phyloP scores from a whole-genome alignment of 495 filamentous ascomycete genomes.

The Schizothecium vesticola region DNA sequence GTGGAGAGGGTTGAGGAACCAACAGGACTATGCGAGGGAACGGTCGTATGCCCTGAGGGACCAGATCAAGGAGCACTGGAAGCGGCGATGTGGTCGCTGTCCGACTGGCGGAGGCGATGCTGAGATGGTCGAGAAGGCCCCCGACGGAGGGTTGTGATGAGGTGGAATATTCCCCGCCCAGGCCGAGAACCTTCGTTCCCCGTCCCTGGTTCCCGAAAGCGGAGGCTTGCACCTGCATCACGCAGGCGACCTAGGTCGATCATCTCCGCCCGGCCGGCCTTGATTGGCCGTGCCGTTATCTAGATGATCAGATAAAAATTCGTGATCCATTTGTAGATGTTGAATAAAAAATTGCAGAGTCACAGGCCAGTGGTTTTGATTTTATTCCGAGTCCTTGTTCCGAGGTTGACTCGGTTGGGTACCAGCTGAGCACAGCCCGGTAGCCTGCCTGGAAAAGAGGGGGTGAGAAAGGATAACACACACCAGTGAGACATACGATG shows the following conservation, averaged over 20 bases:
- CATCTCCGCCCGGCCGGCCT: background rate
- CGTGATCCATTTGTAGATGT: background rate
- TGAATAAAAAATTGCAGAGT: background rate
- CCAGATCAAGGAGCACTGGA: constrained; percentile 10
- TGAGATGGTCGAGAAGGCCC: too few species aligned
- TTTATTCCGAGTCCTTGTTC: background rate
- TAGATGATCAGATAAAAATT: background rate
- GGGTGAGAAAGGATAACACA: background rate
- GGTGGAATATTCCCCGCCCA: background rate
- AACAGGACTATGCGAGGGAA: constrained; percentile 12
- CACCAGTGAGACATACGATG: background rate
- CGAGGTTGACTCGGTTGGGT: background rate
- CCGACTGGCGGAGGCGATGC: too few species aligned
- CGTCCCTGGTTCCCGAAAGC: background rate
- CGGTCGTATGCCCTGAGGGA: constrained; percentile 11
- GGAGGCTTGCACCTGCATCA: background rate
- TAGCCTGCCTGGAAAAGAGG: background rate
- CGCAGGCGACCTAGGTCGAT: background rate
- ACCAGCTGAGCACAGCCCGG: too few species aligned
- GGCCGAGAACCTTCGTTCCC: too few species aligned
- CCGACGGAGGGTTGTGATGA: too few species aligned
- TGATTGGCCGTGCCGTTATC: background rate
- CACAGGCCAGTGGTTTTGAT: background rate
- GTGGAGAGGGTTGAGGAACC: constrained; percentile 20
- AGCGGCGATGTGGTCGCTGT: constrained; percentile 18